A percentile compares a stretch with the other conserved stretches of the same genome.
These are phyloP conservation scores for Eucommia ulmoides DNA, from an alignment of 257 asterid genomes.

Conservation along the genomic window DNA sequence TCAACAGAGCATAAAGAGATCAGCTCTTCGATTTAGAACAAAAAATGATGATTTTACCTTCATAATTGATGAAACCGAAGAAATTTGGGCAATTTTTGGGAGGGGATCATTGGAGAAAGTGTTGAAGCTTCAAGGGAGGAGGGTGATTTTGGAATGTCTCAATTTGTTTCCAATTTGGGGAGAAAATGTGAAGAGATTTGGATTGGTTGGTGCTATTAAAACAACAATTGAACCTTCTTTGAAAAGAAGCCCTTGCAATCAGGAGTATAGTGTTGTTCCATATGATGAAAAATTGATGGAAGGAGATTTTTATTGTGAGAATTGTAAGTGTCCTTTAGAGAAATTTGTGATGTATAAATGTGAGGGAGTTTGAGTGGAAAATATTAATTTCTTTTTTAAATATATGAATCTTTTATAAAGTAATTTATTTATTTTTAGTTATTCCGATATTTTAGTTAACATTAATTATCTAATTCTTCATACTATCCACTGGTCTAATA, in stretches of 20 bases:
- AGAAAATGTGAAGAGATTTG: slow-evolving; percentile 22
- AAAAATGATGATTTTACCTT: slow-evolving; percentile 8
- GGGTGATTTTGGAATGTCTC: slow-evolving; percentile 18
- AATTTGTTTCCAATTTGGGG: slow-evolving; percentile 21
- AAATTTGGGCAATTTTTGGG: slow-evolving; percentile 45
- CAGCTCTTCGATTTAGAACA: slow-evolving; percentile 9
- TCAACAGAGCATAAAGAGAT: slow-evolving; percentile 30
- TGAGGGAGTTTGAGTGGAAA: slow-evolving; percentile 17
- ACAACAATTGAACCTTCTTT: slow-evolving; percentile 16
- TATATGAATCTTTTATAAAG: too few relatives aligned
- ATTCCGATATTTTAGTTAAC: too few relatives aligned
- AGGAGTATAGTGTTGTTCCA: slow-evolving; percentile 23
- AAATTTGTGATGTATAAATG: slow-evolving; percentile 50
- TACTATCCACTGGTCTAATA: too few relatives aligned
- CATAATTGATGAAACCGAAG: slow-evolving; percentile 15
- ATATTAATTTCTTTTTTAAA: background rate
- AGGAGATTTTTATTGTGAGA: slow-evolving; percentile 27
- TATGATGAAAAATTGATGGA: slow-evolving; percentile 42
- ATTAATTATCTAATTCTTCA: too few relatives aligned
- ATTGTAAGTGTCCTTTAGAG: slow-evolving; percentile 38
- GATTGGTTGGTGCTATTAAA: slow-evolving; percentile 32
- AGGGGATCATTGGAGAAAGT: slow-evolving; percentile 22
- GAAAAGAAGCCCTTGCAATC: slow-evolving; percentile 20
- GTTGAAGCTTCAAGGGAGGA: slow-evolving; percentile 20
- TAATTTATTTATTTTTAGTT: too few relatives aligned